Conservation (phyloP, 495 filamentous ascomycete genomes). For the Podospora fimiseda region DNA sequence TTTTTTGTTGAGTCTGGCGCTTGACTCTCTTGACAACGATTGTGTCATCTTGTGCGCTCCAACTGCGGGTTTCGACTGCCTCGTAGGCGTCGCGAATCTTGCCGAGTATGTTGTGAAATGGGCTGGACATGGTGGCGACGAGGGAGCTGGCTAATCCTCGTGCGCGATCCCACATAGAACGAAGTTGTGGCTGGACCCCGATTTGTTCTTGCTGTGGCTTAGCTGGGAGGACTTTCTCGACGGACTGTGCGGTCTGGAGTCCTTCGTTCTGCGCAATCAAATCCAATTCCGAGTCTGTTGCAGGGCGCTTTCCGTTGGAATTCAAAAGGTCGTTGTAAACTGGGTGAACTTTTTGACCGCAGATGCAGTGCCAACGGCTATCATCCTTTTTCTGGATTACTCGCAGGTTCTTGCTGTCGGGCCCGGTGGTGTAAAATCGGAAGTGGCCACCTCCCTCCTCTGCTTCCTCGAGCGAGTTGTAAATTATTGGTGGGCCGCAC, state of each 20-base stretch:
- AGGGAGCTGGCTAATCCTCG: conserved; percentile 1
- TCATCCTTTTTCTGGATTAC: conserved; percentile 24
- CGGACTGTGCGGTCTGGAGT: not conserved
- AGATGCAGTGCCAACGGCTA: conserved; percentile 20
- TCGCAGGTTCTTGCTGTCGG: conserved; percentile 10
- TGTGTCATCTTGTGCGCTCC: conserved; percentile 1
- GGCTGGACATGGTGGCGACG: conserved; percentile 15
- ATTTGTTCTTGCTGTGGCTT: not conserved
- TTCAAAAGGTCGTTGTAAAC: conserved; percentile 13
- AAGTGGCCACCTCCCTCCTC: conserved; percentile 20
- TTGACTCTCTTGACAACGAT: conserved; percentile 26
- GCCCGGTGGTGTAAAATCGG: conserved; percentile 22
- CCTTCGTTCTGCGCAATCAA: conserved; percentile 15
- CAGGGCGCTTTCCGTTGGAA: conserved; percentile 21
- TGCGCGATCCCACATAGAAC: conserved; percentile 12
- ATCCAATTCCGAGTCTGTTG: conserved; percentile 20
- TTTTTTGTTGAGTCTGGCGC: conserved; percentile 10
- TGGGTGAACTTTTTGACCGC: conserved; percentile 6
- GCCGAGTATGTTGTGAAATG: conserved; percentile 10
- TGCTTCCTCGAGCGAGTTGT: conserved; percentile 17
- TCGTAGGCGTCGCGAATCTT: conserved; percentile 11
- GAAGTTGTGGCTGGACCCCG: not conserved
- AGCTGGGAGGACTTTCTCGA: conserved; percentile 11
- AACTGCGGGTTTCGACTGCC: conserved; percentile 14
- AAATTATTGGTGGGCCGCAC: conserved; percentile 20